Evolutionary conservation across 495 filamentous ascomycete species (phyloP), one percentile per base, ranked within the genome.

Genomic region (Bryoglossum gracile): DNA sequence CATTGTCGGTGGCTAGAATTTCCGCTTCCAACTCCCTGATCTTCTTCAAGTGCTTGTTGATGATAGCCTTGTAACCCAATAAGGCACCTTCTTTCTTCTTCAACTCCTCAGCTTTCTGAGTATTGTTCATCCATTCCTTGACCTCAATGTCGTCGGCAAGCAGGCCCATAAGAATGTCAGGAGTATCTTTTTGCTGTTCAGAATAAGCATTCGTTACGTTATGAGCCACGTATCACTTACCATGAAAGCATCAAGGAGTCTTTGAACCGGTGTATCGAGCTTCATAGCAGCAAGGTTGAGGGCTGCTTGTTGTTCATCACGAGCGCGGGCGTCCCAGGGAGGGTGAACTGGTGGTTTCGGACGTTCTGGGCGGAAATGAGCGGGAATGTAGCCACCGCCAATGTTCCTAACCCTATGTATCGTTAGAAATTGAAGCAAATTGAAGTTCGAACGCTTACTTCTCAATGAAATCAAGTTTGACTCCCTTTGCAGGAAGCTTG

Each of bases 381-480:
- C 23, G 8, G 46, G 35, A 43, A 32, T 4, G 45, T 36, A 48
- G 3, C 26, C 30, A 32, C 44, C 40, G 21, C 17, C 2, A 13
- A 38, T 17, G 19, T 36, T 17, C 26, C 36, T 23, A 37, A 19
- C 24, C 17, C 55, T 53, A 25, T 28, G 4, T 10, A 21, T 8
- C 44, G 49, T 33, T 32, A 46, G 26, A n/a, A 28, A 24, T 14
- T 23, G 32, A 61, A 22, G 54, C 59, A 48, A 59, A 65, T 64
- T 17, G 32, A 26, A 32, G 36, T 34, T 62, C 67, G 25, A 5
- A 50, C 23, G 18, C 69, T 65, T 70, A 72, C 73, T 68, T 66
- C 21, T 68, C 62, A 35, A 84, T 68, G 55, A 95, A 95, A 60
- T 94, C 84, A 11, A 84, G 68, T 63, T 86, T 83, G 65, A 95